Percentiles rank a stretch among this genome's conserved stretches.
phyloP scores from a whole-genome alignment of 163 green algal species.

The Chlamydomonas reinhardtii region DNA sequence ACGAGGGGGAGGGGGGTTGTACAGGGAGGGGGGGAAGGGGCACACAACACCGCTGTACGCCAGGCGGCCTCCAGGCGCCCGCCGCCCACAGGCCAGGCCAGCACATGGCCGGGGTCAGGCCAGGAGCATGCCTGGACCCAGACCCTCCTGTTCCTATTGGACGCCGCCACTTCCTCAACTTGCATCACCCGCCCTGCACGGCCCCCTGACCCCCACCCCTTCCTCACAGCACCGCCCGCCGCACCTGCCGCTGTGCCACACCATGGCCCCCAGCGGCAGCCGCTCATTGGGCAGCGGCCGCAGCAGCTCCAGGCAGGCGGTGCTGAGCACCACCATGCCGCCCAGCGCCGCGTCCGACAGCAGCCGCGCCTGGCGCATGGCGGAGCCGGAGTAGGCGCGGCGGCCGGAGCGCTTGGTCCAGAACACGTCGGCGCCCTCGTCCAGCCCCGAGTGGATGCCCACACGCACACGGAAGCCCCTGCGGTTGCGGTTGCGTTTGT shows the following conservation, averaged over 20 bases:
- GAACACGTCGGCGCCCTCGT: conserved; percentile 4
- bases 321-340: conserved; percentile 24
- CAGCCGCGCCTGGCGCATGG: conserved; percentile 22
- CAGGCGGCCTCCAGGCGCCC: too few species aligned
- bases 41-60: too few species aligned
- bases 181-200: too few species aligned
- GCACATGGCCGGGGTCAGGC: too few species aligned
- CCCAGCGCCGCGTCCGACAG: conserved; percentile 32
- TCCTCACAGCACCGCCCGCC: too few species aligned
- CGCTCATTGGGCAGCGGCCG: conserved; percentile 30
- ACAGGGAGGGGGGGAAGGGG: too few species aligned
- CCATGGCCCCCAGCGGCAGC: conserved; percentile 11
- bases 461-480: conserved; percentile 33
- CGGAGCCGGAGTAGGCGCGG: conserved; percentile 8
- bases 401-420: conserved; percentile 38
- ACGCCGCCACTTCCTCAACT: too few species aligned
- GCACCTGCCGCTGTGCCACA: conserved; percentile 30
- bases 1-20: too few species aligned
- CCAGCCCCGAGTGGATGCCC: conserved; percentile 30
- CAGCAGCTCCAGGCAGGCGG: conserved; percentile 16
- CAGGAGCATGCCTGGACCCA: too few species aligned
- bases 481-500: background rate
- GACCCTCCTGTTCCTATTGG: too few species aligned
- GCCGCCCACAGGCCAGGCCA: too few species aligned
- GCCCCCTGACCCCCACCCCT: too few species aligned